These are phyloP conservation scores for Calonectria hawksworthii DNA, from an alignment of 2,329 filamentous ascomycete species.

Conservation along the genomic window DNA sequence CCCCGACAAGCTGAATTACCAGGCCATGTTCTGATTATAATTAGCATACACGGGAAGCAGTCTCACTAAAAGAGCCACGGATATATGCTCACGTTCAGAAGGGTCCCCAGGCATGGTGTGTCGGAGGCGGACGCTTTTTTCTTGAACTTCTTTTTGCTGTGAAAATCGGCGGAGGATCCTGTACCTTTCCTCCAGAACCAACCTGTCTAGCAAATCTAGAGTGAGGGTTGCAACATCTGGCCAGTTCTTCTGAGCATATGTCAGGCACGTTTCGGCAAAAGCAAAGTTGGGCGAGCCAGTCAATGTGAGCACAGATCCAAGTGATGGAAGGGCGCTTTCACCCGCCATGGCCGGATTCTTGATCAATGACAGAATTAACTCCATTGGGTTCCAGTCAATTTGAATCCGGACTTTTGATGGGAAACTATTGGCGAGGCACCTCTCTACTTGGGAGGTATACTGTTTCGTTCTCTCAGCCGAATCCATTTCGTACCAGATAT, in stretches of 20 bases:
- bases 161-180: neutral
- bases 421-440: neutral
- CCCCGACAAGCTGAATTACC: neutral
- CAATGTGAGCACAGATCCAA: neutral
- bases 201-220: neutral
- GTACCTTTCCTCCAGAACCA: neutral
- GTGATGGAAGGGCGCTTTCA: neutral
- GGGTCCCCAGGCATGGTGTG: neutral
- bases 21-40: neutral
- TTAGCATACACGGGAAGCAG: neutral
- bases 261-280: neutral
- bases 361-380: neutral
- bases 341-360: neutral
- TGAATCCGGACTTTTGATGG: neutral
- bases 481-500: neutral
- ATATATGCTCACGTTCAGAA: neutral
- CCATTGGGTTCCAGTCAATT: neutral
- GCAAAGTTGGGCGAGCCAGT: neutral
- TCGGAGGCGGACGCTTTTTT: neutral
- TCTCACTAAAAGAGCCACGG: neutral
- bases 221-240: neutral
- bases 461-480: neutral
- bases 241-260: neutral
- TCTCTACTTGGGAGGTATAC: neutral
- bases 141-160: neutral